A percentile compares a stretch with the other conserved stretches of the same genome.
Evolutionary conservation across 768 basidiomycete genomes (phyloP).

Genomic region (Pleurotus ostreatus): DNA sequence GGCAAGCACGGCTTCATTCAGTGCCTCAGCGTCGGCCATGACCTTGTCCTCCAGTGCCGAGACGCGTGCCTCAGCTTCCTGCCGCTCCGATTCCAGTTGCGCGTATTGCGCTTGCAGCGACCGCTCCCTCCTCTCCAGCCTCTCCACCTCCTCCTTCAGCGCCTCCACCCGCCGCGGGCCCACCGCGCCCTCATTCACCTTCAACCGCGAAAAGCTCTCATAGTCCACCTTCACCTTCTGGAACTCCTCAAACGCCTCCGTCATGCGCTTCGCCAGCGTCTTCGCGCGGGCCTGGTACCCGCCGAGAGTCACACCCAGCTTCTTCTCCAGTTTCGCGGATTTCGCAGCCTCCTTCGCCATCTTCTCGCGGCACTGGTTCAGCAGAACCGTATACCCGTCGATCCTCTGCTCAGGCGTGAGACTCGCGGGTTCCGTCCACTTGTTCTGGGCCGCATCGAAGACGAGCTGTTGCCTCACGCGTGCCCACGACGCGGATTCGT

Average conservation of each 20-base stretch:
- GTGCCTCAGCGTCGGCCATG: conserved; percentile 78
- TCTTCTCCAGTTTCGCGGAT: conserved; percentile 86
- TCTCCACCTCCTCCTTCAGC: conserved; percentile 86
- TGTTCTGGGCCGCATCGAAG: conserved; percentile 49
- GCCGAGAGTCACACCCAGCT: conserved; percentile 80
- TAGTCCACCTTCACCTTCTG: conserved; percentile 64
- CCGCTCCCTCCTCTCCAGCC: conserved; percentile 71
- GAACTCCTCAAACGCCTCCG: conserved; percentile 67
- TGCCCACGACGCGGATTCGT: conserved; percentile 72
- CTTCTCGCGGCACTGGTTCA: conserved; percentile 58
- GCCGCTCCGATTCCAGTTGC: conserved; percentile 72
- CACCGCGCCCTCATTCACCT: conserved; percentile 64
- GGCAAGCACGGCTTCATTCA: conserved; percentile 74
- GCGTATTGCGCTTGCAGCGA: conserved; percentile 78
- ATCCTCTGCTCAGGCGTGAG: conserved; percentile 60
- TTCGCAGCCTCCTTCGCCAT: conserved; percentile 83
- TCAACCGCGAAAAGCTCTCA: conserved; percentile 75
- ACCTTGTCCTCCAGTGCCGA: conserved; percentile 76
- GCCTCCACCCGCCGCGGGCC: conserved; percentile 74
- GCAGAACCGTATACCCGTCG: conserved; percentile 56
- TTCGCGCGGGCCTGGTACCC: conserved; percentile 82
- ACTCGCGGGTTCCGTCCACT: conserved; percentile 63
- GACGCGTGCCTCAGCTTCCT: conserved; percentile 56
- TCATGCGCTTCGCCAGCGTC: conserved; percentile 59
- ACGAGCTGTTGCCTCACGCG: conserved; percentile 54